Conservation (phyloP, 192 early-diverging fungal species). For the Backusella morwellensis region DNA sequence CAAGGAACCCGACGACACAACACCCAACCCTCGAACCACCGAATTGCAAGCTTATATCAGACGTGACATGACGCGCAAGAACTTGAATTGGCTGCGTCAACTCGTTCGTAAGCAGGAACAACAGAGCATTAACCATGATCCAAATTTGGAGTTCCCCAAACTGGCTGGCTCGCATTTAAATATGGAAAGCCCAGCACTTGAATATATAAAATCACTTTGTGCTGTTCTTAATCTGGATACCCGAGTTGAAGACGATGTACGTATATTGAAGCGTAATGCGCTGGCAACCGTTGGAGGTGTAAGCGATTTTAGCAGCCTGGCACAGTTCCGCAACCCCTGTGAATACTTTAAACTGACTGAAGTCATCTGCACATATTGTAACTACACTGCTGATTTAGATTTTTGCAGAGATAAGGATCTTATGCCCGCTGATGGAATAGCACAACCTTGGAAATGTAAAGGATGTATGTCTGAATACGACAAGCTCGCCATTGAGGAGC, state of each 20-base stretch:
- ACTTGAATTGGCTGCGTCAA: constrained; percentile 61
- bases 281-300: constrained; percentile 62
- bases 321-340: constrained; percentile 84
- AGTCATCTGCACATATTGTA: constrained; percentile 88
- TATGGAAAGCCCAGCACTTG: constrained; percentile 72
- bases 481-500: constrained; percentile 73
- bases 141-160: constrained; percentile 38
- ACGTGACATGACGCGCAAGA: constrained; percentile 59
- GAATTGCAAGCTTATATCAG: constrained; percentile 49
- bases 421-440: constrained; percentile 49
- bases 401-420: constrained; percentile 80
- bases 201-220: constrained; percentile 77
- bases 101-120: constrained; percentile 46
- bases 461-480: constrained; percentile 84
- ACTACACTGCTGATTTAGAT: constrained; percentile 84
- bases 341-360: constrained; percentile 73
- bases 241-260: constrained; percentile 72
- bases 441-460: constrained; percentile 67
- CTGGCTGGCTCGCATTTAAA: constrained; percentile 65
- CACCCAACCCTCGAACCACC: constrained; percentile 21
- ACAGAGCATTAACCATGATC: not conserved
- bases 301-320: constrained; percentile 80
- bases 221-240: constrained; percentile 79
- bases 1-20: constrained; percentile 26
- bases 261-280: constrained; percentile 77